Evolutionary conservation across 2,329 filamentous ascomycete species (phyloP), one percentile per base, ranked within the genome.

Genomic region (Trichoderma asperellum): DNA sequence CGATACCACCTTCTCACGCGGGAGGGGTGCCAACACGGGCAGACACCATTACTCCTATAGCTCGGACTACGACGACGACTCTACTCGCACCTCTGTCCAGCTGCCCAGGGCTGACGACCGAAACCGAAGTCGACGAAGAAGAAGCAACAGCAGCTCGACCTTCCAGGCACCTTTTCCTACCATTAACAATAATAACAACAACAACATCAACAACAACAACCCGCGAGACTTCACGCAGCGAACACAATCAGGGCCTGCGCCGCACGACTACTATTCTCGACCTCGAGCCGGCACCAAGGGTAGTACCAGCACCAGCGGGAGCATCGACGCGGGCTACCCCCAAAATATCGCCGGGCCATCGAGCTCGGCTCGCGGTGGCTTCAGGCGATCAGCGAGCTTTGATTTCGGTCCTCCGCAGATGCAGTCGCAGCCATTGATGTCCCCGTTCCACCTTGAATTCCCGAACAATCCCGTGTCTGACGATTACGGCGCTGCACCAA

Each of bases 141-240:
- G 92, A 70, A 96, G 92, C 81, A 93, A 94, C 77, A 95, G 92
- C 83, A 92, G 90, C 77, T 92, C 91, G 43, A 92, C 90, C 76
- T 90, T 91, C 74, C 87, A 87, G 73, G 81, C 86, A 11, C 83
- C 83, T 55, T 80, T 90, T 63, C 84, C 85, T 56, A 86, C 88
- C 72, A 86, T 91, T 75, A 89, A 32, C 6, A 32, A 32, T 6
- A 32, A 32, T 75, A 89, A 90, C 76, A 91, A 87, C 78, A 43
- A 43, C 40, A 43, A 43, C 4, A 32, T 2, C 56, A 86, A 88
- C 72, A 86, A 91, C 75, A 89, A 90, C 76, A 91, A 87, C 78
- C 82, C 88, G 75, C 87, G 86, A 66, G 85, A 87, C 73, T 77
- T 79, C 29, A 78, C 79, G 47, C 75, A 78, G 53, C 73, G 74